Evolutionary conservation across 371 early-diverging fungal species (phyloP), one percentile per base, ranked within the genome.

Genomic region (Coemansia sp.): DNA sequence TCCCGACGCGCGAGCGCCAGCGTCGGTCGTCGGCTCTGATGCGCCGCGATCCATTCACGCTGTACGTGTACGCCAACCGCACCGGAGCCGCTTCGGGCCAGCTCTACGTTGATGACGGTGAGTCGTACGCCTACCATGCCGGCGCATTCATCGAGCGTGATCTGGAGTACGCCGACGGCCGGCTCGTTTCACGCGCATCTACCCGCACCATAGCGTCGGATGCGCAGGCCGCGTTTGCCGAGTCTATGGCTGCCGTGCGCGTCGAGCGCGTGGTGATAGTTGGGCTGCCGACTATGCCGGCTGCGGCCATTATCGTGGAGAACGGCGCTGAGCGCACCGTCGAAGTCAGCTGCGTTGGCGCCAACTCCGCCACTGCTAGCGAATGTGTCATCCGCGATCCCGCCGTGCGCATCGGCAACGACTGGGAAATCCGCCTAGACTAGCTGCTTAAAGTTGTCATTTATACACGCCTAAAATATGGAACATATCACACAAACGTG

Each of bases 101-200:
- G 16, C 71, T 97, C 32, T 96, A 96, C 62, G 59, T 90, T 57
- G 98, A 97, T 72, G 98, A 97, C 68, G 96, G 95, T n/a, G 86
- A 90, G 57, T 81, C 88, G 5, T 96, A 85, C 66, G 85, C 79
- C 42, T 90, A 86, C 65, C 60, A 69, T 55, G 59, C 58, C 11
- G 68, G 59, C 47, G 69, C 68, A 20, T 68, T 71, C 40, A 66
- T 79, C n/a, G 71, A 79, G 59, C 67, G 74, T 43, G 65, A 79
- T 31, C 61, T 80, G 43, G 47, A 45, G 35, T 86, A 73, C 68
- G 60, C 61, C 8, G 65, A 65, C 31, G 77, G 68, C 31, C 70
- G 41, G 42, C 79, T 86, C 39, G 50, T 55, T 0, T 74, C 81
- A 45, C 74, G 70, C 16, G 48, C 76, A 34, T 70, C 76, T n/a